Percentiles rank a stretch among this genome's conserved stretches.
Conservation (phyloP, 495 filamentous ascomycete species). For the Podospora pseudoanserina region DNA sequence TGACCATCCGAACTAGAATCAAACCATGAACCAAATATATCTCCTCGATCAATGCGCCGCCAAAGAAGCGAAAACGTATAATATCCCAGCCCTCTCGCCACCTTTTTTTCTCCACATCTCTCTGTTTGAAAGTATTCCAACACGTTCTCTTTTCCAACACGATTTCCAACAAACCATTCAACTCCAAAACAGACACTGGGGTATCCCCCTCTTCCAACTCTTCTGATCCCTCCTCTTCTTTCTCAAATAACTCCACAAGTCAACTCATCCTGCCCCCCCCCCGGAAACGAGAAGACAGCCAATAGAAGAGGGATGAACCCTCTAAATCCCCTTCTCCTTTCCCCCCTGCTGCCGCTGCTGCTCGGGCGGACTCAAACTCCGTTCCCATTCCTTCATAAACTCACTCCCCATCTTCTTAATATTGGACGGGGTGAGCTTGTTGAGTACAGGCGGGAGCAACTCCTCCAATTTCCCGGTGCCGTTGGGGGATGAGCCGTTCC, state of each 20-base stretch:
- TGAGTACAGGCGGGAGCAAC: slow-evolving; percentile 59
- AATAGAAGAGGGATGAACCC: background rate
- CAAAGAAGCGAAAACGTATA: background rate
- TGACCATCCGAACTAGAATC: background rate
- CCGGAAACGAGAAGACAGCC: background rate
- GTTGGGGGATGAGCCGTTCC: slow-evolving; percentile 7
- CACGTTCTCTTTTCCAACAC: too few relatives aligned
- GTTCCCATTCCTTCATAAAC: slow-evolving; percentile 79
- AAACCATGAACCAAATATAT: background rate
- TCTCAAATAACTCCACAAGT: too few relatives aligned
- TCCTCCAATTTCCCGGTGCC: slow-evolving; percentile 48
- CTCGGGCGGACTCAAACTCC: slow-evolving; percentile 33
- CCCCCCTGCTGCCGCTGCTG: too few relatives aligned
- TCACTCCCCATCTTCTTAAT: slow-evolving; percentile 66
- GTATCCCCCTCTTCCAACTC: too few relatives aligned
- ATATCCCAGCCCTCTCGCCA: too few relatives aligned
- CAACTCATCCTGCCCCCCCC: too few relatives aligned
- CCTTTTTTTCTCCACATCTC: too few relatives aligned
- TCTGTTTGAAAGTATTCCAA: too few relatives aligned
- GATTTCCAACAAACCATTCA: too few relatives aligned
- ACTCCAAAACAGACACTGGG: too few relatives aligned
- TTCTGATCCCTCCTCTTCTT: too few relatives aligned
- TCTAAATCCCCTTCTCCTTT: slow-evolving; percentile 14
- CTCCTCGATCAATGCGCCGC: background rate
- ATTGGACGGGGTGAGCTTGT: slow-evolving; percentile 61